Evolutionary conservation across 2,329 filamentous ascomycete genomes (phyloP).

Genomic region (Curvularia spicifera): DNA sequence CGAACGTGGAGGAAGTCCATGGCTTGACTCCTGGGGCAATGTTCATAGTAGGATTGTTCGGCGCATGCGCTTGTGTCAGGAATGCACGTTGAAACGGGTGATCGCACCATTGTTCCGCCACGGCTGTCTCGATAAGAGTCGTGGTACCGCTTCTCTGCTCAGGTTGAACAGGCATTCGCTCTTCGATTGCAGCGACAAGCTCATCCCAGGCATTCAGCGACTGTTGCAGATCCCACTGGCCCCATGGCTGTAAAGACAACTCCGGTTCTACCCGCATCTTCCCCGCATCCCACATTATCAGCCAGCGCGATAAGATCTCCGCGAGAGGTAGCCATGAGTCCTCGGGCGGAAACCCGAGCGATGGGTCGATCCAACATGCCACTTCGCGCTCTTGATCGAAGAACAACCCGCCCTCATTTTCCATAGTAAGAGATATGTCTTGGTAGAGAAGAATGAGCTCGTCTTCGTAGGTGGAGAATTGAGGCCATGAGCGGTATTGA

Average conservation of each 20-base stretch:
- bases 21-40: constrained; percentile 10
- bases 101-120: constrained; percentile 7
- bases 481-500: constrained; percentile 11
- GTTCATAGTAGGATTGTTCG: constrained; percentile 7
- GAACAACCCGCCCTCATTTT: constrained; percentile 8
- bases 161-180: constrained; percentile 5
- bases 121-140: constrained; percentile 4
- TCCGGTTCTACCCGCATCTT: constrained; percentile 4
- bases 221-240: constrained; percentile 10
- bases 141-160: constrained; percentile 7
- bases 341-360: constrained; percentile 3
- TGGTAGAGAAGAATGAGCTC: constrained; percentile 11
- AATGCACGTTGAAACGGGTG: constrained; percentile 9
- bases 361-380: constrained; percentile 10
- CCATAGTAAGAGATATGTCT: constrained; percentile 7
- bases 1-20: constrained; percentile 6
- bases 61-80: constrained; percentile 6
- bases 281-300: constrained; percentile 11
- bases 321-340: constrained; percentile 7
- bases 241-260: constrained; percentile 6
- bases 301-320: constrained; percentile 8
- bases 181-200: constrained; percentile 10
- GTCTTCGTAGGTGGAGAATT: constrained; percentile 11
- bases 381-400: constrained; percentile 12
- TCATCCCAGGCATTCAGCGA: constrained; percentile 7